Base-by-base conservation (phyloP, 306 rosid genomes). In the Bauhinia variegata region DNA sequence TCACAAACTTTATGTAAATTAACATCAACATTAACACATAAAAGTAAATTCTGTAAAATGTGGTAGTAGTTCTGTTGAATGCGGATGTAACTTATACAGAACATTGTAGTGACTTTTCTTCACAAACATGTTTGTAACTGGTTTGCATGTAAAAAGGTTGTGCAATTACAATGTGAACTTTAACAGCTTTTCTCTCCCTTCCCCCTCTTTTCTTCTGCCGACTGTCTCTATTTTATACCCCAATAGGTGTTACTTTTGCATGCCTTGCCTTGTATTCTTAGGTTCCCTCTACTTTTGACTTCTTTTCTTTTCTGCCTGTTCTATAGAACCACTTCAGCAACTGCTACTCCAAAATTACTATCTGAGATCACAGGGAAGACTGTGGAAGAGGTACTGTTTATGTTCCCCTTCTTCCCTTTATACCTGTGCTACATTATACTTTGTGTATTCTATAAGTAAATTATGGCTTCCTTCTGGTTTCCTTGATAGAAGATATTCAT, bases 281-380 rank as follows among this genome's bases (percentile, higher is more conserved):
- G n/a, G 13, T 41, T 9, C 47, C 47, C 4, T 14, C 2, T 80
- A 44, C 14, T 56, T 49, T 78, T 79, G 36, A 65, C 54, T 31
- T 39, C 37, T 55, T 56, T 23, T 23, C 36, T 77, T 64, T 76
- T 47, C 38, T 76, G 60, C 67, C 64, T 82, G 38, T 84, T 46
- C 23, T 15, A n/a, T 32, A 83, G 95, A 68, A 88, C 91, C 79
- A 88, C 88, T 62, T 32, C 84, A 11, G 87, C 74, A 73, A 67
- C 84, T 63, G 39, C 75, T 57, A 61, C 85, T 37, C 95, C 97
- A 55, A 88, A 85, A 77, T 72, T 90, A 62, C 99, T 97, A 0
- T 93, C 97, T 55, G 97, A 93, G 84, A 88, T 93, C 72, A 88
- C 87, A 4, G 98, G 97, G 73, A 93, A 88, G 81, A 88, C 91